phyloP scores from a whole-genome alignment of 768 basidiomycete species.

The Tubosaeta sp. region DNA sequence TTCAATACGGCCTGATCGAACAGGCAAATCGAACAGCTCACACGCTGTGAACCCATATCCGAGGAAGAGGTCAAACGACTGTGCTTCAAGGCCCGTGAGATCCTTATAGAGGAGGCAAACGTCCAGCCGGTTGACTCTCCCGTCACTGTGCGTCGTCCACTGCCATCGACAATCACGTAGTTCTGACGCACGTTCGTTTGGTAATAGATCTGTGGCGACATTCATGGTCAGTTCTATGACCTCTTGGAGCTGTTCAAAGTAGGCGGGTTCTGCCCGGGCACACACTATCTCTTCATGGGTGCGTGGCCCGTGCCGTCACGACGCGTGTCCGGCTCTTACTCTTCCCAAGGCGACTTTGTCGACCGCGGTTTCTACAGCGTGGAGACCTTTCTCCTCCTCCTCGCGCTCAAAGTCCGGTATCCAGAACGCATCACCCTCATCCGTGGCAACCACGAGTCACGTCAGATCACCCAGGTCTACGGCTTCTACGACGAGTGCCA shows the following conservation, averaged over 20 bases:
- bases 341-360: constrained; percentile 82
- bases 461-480: constrained; percentile 96
- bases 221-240: constrained; percentile 97
- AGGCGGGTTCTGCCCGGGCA: constrained; percentile 88
- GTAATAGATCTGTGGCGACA: constrained; percentile 84
- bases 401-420: constrained; percentile 95
- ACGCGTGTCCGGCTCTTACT: background rate
- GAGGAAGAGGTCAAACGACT: constrained; percentile 94
- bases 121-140: constrained; percentile 95
- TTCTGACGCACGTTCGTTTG: constrained; percentile 1
- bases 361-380: constrained; percentile 97
- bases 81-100: constrained; percentile 94
- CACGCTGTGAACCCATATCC: constrained; percentile 90
- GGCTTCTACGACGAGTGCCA: constrained; percentile 97
- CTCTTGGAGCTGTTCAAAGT: constrained; percentile 93
- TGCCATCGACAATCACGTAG: constrained; percentile 9
- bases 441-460: constrained; percentile 94
- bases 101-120: constrained; percentile 96
- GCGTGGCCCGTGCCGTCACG: constrained; percentile 21
- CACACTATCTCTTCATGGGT: constrained; percentile 98
- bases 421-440: constrained; percentile 97
- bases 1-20: constrained; percentile 7
- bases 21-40: constrained; percentile 93
- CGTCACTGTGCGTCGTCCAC: constrained; percentile 68
- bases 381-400: constrained; percentile 90